These are phyloP conservation scores for Zoysia japonica DNA, from an alignment of 176 grass and related monocot genomes.

Conservation along the genomic window DNA sequence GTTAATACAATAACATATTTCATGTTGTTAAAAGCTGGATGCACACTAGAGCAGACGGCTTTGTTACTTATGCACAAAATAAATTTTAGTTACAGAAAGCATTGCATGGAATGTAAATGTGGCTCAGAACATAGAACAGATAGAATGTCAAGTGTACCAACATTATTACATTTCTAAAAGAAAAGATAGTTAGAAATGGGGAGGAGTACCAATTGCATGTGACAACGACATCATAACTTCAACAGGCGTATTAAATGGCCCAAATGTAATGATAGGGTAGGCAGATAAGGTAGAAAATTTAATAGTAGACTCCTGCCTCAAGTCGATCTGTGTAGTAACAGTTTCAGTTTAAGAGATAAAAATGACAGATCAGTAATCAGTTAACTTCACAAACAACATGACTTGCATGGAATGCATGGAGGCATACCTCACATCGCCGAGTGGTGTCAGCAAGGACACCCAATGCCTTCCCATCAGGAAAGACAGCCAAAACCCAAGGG, in stretches of 20 bases:
- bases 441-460: constrained; percentile 92
- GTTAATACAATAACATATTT: constrained; percentile 24
- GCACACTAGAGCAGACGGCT: background rate
- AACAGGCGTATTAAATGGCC: constrained; percentile 69
- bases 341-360: background rate
- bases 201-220: constrained; percentile 75
- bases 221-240: constrained; percentile 77
- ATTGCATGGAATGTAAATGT: constrained; percentile 17
- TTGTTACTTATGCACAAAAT: constrained; percentile 3
- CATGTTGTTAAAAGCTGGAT: background rate
- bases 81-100: background rate
- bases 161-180: background rate
- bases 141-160: background rate
- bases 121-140: constrained; percentile 6
- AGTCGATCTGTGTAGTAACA: constrained; percentile 60
- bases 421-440: constrained; percentile 68
- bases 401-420: constrained; percentile 14
- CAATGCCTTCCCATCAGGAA: constrained; percentile 77
- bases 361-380: background rate
- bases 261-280: constrained; percentile 85
- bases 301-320: constrained; percentile 64
- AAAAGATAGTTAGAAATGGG: constrained; percentile 10
- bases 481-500: constrained; percentile 88
- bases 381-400: background rate
- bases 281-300: constrained; percentile 57